A percentile compares a stretch with the other conserved stretches of the same genome.
These are phyloP conservation scores for Diplodia seriata DNA, from an alignment of 2,329 filamentous ascomycete genomes.

Conservation along the genomic window DNA sequence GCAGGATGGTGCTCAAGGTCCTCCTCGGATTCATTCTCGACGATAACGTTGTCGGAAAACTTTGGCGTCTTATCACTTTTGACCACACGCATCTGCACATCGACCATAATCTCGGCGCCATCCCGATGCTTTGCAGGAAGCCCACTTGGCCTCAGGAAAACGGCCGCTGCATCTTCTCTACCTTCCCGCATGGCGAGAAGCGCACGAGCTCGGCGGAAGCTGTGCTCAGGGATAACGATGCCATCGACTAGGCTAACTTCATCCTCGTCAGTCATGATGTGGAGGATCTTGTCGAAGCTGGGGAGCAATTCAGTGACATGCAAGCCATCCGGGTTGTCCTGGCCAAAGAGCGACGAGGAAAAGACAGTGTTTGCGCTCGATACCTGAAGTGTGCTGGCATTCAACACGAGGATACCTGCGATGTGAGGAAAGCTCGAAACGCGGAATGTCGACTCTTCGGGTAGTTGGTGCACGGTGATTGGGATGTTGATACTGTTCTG, in stretches of 20 bases:
- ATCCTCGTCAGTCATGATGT: constrained; percentile 85
- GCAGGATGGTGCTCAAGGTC: constrained; percentile 61
- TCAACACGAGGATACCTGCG: constrained; percentile 92
- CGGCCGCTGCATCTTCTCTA: constrained; percentile 74
- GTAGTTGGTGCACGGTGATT: constrained; percentile 76
- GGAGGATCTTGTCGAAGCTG: constrained; percentile 82
- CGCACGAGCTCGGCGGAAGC: constrained; percentile 87
- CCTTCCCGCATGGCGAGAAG: constrained; percentile 84
- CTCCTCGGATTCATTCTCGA: constrained; percentile 60
- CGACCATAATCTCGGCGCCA: constrained; percentile 88
- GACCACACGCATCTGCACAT: constrained; percentile 95
- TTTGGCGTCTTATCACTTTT: constrained; percentile 71
- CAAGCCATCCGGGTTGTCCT: constrained; percentile 81
- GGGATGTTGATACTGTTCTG: constrained; percentile 81
- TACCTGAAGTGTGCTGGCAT: constrained; percentile 77
- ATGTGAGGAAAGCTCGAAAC: constrained; percentile 97
- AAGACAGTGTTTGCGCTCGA: constrained; percentile 96
- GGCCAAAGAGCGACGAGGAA: constrained; percentile 88
- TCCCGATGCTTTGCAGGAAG: constrained; percentile 87
- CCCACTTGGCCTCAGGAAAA: constrained; percentile 84
- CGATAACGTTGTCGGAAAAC: constrained; percentile 67
- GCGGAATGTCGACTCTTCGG: constrained; percentile 73
- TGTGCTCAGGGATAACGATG: constrained; percentile 96
- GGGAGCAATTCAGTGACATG: constrained; percentile 82
- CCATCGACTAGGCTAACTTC: constrained; percentile 83